phyloP scores from a whole-genome alignment of 305 asterid genomes.

The Fraxinus floribunda region DNA sequence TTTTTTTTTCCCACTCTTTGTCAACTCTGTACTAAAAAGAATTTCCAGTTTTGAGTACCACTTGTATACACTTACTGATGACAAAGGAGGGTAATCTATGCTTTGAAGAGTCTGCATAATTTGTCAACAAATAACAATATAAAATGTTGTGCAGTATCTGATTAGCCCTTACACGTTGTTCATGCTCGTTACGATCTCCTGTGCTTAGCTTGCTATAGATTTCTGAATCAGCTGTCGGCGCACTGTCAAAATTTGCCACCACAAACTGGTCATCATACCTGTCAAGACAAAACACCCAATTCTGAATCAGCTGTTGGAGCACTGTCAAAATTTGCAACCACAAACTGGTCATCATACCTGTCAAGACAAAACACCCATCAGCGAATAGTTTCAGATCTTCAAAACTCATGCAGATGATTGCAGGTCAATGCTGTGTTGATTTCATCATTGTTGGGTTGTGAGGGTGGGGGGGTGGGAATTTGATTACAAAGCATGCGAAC shows the following conservation, averaged over 20 bases:
- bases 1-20: background rate
- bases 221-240: slow-evolving; percentile 92
- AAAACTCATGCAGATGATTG: slow-evolving; percentile 8
- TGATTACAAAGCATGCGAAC: slow-evolving; percentile 15
- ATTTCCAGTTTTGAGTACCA: slow-evolving; percentile 13
- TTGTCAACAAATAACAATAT: slow-evolving; percentile 5
- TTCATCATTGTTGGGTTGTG: background rate
- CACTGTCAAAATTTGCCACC: slow-evolving; percentile 75
- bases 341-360: slow-evolving; percentile 78
- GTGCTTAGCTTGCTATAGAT: slow-evolving; percentile 58
- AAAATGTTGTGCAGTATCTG: background rate
- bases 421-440: background rate
- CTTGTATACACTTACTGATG: background rate
- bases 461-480: background rate
- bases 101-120: slow-evolving; percentile 1
- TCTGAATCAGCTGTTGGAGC: slow-evolving; percentile 93
- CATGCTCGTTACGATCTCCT: slow-evolving; percentile 63
- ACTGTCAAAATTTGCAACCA: slow-evolving; percentile 75
- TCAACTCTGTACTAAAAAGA: background rate
- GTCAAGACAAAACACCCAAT: slow-evolving; percentile 24
- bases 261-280: slow-evolving; percentile 80
- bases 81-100: background rate
- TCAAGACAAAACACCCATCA: slow-evolving; percentile 13
- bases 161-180: slow-evolving; percentile 64
- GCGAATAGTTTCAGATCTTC: slow-evolving; percentile 16